Evolutionary conservation across 805 yeast species (phyloP).

Genomic region (Candida nitratophila): DNA sequence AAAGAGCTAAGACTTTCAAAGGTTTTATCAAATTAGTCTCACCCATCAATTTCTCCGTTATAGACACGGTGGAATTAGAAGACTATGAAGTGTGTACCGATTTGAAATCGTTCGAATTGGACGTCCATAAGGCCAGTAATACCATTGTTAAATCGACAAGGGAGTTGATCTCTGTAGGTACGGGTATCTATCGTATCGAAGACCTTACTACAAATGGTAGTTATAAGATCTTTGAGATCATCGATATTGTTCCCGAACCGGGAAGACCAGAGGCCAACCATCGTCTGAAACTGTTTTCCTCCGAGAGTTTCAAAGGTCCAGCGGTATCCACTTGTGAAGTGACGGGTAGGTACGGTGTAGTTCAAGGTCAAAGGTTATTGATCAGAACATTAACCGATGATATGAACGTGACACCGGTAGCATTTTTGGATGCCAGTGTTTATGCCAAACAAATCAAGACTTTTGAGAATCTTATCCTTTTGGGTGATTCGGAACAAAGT

Average conservation of each 20-base stretch:
- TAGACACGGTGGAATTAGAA: constrained; percentile 60
- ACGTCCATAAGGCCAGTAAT: constrained; percentile 17
- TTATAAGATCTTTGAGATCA: constrained; percentile 65
- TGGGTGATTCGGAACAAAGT: constrained; percentile 77
- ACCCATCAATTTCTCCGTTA: constrained; percentile 68
- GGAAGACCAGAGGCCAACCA: constrained; percentile 78
- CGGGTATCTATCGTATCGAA: constrained; percentile 69
- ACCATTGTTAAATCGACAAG: constrained; percentile 33
- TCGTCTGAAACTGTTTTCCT: constrained; percentile 63
- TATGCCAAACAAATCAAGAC: constrained; percentile 75
- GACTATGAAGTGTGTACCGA: constrained; percentile 61
- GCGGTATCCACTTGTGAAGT: constrained; percentile 71
- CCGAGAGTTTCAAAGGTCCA: constrained; percentile 78
- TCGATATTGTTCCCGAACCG: constrained; percentile 84
- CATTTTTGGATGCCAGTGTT: constrained; percentile 81
- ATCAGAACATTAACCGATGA: constrained; percentile 74
- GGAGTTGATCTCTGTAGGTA: constrained; percentile 73
- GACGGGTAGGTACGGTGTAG: constrained; percentile 73
- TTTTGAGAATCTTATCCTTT: constrained; percentile 70
- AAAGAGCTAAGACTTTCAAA: constrained; percentile 49
- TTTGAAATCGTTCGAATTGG: constrained; percentile 46
- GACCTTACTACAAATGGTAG: constrained; percentile 76
- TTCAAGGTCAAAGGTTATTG: constrained; percentile 79
- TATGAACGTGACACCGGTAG: constrained; percentile 84
- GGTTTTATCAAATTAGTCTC: constrained; percentile 62